phyloP scores from a whole-genome alignment of 2,329 filamentous ascomycete species.

The Leptographium wingfieldii region DNA sequence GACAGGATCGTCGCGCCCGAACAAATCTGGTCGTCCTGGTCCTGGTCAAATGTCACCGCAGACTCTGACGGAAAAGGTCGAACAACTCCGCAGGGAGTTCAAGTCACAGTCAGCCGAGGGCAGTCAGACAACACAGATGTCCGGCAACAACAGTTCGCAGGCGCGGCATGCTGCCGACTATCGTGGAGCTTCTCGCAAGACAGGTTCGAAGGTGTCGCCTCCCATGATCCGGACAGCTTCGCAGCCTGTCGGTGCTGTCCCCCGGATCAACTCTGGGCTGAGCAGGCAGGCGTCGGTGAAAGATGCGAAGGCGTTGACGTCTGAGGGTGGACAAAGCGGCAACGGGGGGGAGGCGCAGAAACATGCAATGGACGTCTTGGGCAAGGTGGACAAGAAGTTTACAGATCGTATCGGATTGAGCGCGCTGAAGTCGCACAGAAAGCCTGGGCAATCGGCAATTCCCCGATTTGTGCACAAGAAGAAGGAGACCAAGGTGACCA shows the following conservation, averaged over 20 bases:
- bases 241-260: slow-evolving; percentile 34
- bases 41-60: slow-evolving; percentile 2
- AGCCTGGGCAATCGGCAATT: slow-evolving; percentile 60
- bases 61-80: slow-evolving; percentile 32
- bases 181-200: slow-evolving; percentile 27
- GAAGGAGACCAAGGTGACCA: slow-evolving; percentile 69
- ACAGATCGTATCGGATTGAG: slow-evolving; percentile 58
- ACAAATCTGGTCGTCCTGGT: neutral
- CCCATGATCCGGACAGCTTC: slow-evolving; percentile 42
- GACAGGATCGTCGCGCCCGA: neutral
- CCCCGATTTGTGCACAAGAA: slow-evolving; percentile 72
- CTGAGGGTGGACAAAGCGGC: slow-evolving; percentile 11
- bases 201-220: slow-evolving; percentile 33
- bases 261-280: slow-evolving; percentile 32
- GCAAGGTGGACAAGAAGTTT: slow-evolving; percentile 55
- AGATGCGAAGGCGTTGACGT: slow-evolving; percentile 20
- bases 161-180: slow-evolving; percentile 11
- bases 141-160: neutral
- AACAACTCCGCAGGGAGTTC: slow-evolving; percentile 39
- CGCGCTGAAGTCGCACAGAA: slow-evolving; percentile 47
- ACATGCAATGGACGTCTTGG: slow-evolving; percentile 6
- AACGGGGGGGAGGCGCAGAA: slow-evolving; percentile 14
- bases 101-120: slow-evolving; percentile 22
- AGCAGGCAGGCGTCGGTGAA: slow-evolving; percentile 27
- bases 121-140: slow-evolving; percentile 10